Base-by-base conservation (phyloP, 805 yeast genomes). In the Metschnikowia gelsemii region DNA sequence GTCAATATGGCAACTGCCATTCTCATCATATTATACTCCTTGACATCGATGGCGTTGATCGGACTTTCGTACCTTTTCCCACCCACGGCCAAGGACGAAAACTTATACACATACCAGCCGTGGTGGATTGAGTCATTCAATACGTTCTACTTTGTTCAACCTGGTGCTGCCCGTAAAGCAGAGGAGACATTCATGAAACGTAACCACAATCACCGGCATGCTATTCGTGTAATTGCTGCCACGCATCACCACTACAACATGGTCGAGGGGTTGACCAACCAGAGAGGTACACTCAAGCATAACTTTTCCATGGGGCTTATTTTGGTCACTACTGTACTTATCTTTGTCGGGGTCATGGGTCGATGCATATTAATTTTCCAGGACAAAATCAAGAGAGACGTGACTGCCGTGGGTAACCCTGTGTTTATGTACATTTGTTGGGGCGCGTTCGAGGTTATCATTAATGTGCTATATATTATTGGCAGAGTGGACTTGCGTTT, bases 401-500 rank as follows among this genome's bases (percentile, higher is more conserved):
- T 29, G 45, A 42, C 42, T 30, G 42, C 8, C 8, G 40, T 55
- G 4, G 46, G 53, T 54, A 62, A 68, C 43, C 79, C 82, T 12
- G 78, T 75, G 32, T 80, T 78, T 18, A 77, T 82, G 79, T 84
- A 82, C 59, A 67, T 80, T 22, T 64, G 77, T 51, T 84, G 87
- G 79, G 90, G 91, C 24, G 76, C 73, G 3, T 65, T 82, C 35
- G 93, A 85, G 64, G 65, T 71, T 0, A 52, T 82, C 21, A 78
- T 80, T 42, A 75, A 80, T 49, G 40, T 79, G 8, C 47, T 81
- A 24, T 82, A 80, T 57, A 58, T 85, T 41, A 54, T 80, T 25
- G 79, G 81, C 13, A 75, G 95, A 59, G 78, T 82, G 38, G 93
- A 85, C 59, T 69, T 85, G 54, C 73, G 93, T 59, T 85, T 85